Evolutionary conservation across 805 yeast species (phyloP).

Genomic region (Pichia californica): DNA sequence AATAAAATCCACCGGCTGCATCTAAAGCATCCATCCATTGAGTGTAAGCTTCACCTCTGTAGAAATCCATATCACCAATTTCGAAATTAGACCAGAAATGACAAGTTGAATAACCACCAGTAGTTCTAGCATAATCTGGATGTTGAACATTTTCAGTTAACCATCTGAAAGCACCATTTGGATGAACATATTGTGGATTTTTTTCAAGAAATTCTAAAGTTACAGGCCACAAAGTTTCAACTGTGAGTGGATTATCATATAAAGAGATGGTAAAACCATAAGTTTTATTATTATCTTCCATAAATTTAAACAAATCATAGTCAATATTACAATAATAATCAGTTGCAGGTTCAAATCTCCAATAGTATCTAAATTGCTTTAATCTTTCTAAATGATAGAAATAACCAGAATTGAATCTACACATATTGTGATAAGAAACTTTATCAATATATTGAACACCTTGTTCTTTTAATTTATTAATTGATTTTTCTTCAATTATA

Average conservation of each 20-base stretch:
- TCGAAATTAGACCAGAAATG: conserved; percentile 92
- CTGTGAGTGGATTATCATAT: conserved; percentile 64
- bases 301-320: conserved; percentile 71
- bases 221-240: conserved; percentile 63
- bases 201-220: conserved; percentile 54
- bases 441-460: conserved; percentile 55
- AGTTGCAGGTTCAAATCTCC: conserved; percentile 78
- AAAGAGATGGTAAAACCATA: conserved; percentile 71
- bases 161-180: conserved; percentile 54
- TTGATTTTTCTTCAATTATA: conserved; percentile 32
- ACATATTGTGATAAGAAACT: conserved; percentile 74
- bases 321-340: conserved; percentile 61
- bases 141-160: conserved; percentile 45
- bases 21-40: conserved; percentile 64
- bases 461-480: conserved; percentile 32
- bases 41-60: conserved; percentile 61
- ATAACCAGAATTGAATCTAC: conserved; percentile 67
- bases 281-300: conserved; percentile 60
- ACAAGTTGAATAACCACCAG: conserved; percentile 51
- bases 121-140: conserved; percentile 34
- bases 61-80: conserved; percentile 78
- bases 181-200: conserved; percentile 54
- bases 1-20: conserved; percentile 73
- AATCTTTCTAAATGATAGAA: conserved; percentile 60
- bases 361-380: conserved; percentile 59